phyloP scores from a whole-genome alignment of 1,284 basidiomycete genomes.

The Austropuccinia psidii region DNA sequence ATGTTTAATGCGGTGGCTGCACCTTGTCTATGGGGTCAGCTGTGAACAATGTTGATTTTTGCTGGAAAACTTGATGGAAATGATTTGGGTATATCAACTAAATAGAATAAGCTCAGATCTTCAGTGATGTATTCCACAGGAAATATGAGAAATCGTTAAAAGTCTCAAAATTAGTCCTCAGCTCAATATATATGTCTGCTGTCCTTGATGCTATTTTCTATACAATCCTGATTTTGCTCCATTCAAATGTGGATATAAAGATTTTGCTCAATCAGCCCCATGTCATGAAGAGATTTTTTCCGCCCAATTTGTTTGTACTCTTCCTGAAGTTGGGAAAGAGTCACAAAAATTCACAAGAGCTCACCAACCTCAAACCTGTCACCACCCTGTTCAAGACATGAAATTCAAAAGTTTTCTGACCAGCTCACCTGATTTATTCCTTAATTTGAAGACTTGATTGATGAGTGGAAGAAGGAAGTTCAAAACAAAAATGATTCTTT shows the following conservation, averaged over 20 bases:
- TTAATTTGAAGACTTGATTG: conserved; percentile 9
- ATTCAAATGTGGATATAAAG: neutral
- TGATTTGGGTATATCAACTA: neutral
- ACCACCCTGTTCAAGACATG: neutral
- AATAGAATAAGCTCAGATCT: neutral
- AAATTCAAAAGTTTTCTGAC: neutral
- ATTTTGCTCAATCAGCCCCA: neutral
- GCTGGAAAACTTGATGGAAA: neutral
- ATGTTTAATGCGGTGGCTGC: no score
- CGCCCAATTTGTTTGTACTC: neutral
- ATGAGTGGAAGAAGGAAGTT: no score
- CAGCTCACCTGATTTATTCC: neutral
- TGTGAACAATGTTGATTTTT: neutral
- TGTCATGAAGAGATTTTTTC: neutral
- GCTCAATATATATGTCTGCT: neutral
- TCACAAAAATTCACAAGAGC: neutral
- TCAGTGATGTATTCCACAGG: neutral
- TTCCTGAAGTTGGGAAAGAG: neutral
- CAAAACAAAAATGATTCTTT: no score
- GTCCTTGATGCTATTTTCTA: neutral
- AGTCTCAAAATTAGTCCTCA: neutral
- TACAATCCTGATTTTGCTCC: neutral
- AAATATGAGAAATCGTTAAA: neutral
- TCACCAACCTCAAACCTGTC: neutral
- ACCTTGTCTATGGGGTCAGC: neutral